Percentiles rank a stretch among this genome's conserved stretches.
phyloP scores from a whole-genome alignment of 805 yeast genomes.

The Limtongozyma cylindracea region DNA sequence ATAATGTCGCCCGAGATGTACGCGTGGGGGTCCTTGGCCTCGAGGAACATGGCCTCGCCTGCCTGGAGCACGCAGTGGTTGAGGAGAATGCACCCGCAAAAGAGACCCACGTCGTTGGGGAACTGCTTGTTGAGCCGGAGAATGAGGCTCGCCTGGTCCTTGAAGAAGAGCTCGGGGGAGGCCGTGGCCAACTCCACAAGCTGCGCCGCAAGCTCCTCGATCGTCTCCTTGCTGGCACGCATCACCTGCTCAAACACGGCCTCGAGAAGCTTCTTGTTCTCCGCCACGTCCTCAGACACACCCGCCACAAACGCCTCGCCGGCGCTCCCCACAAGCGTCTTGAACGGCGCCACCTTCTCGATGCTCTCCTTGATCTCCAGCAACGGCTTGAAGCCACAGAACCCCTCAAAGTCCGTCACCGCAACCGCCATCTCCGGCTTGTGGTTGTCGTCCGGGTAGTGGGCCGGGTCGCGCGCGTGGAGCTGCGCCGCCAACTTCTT shows the following conservation, averaged over 20 bases:
- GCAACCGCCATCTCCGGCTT: slow-evolving; percentile 99
- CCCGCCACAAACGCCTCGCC: slow-evolving; percentile 23
- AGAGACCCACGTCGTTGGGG: slow-evolving; percentile 83
- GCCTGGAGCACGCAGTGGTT: slow-evolving; percentile 63
- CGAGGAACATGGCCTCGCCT: slow-evolving; percentile 93
- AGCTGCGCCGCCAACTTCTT: slow-evolving; percentile 55
- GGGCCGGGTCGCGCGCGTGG: slow-evolving; percentile 65
- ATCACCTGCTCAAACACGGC: slow-evolving; percentile 59
- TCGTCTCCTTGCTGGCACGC: slow-evolving; percentile 44
- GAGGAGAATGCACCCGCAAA: slow-evolving; percentile 83
- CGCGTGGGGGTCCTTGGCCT: slow-evolving; percentile 96
- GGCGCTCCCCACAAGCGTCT: slow-evolving; percentile 41
- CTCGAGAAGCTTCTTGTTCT: slow-evolving; percentile 45
- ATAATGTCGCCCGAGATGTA: slow-evolving; percentile 92
- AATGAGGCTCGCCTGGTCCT: slow-evolving; percentile 45
- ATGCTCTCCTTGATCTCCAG: slow-evolving; percentile 47
- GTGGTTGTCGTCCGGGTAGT: slow-evolving; percentile 95
- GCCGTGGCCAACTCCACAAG: slow-evolving; percentile 40
- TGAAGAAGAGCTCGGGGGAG: slow-evolving; percentile 29
- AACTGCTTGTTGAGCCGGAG: slow-evolving; percentile 65
- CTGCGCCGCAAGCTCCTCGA: slow-evolving; percentile 28
- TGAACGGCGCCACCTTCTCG: slow-evolving; percentile 52
- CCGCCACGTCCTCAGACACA: slow-evolving; percentile 24
- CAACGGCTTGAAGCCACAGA: slow-evolving; percentile 93
- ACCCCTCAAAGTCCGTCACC: slow-evolving; percentile 85